Evolutionary conservation across 306 rosid species (phyloP).

Genomic region (Fragaria vesca): DNA sequence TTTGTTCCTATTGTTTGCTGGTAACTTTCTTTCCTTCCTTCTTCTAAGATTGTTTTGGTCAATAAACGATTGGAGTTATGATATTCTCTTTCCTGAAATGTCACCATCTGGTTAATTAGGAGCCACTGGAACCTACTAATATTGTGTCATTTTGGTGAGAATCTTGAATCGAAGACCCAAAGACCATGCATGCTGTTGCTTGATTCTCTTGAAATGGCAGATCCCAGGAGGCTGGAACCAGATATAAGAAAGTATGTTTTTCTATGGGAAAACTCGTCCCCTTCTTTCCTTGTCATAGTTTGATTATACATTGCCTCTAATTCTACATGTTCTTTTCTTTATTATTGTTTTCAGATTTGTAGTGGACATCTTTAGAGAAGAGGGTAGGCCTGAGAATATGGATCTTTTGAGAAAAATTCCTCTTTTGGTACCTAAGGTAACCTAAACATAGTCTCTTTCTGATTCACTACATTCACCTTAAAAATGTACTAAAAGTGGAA

Average conservation of each 20-base stretch:
- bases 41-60: neutral
- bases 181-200: conserved; percentile 71
- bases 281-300: neutral
- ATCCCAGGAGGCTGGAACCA: conserved; percentile 68
- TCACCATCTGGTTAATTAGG: conserved; percentile 41
- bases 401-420: conserved; percentile 44
- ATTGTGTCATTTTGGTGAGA: conserved; percentile 71
- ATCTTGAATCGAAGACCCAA: conserved; percentile 36
- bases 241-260: conserved; percentile 59
- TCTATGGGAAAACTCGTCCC: conserved; percentile 6
- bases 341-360: conserved; percentile 49
- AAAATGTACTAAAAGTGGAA: conserved; percentile 2
- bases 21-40: conserved; percentile 38
- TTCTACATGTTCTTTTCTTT: neutral
- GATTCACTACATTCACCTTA: neutral
- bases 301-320: neutral
- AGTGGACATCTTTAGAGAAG: conserved; percentile 52
- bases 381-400: conserved; percentile 45
- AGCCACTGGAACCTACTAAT: conserved; percentile 78
- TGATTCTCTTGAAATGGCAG: conserved; percentile 63
- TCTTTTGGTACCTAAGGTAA: conserved; percentile 60
- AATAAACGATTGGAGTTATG: conserved; percentile 7
- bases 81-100: conserved; percentile 25
- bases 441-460: neutral
- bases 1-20: conserved; percentile 84